phyloP scores from a whole-genome alignment of 192 early-diverging fungal species.

The Coemansia sp. region DNA sequence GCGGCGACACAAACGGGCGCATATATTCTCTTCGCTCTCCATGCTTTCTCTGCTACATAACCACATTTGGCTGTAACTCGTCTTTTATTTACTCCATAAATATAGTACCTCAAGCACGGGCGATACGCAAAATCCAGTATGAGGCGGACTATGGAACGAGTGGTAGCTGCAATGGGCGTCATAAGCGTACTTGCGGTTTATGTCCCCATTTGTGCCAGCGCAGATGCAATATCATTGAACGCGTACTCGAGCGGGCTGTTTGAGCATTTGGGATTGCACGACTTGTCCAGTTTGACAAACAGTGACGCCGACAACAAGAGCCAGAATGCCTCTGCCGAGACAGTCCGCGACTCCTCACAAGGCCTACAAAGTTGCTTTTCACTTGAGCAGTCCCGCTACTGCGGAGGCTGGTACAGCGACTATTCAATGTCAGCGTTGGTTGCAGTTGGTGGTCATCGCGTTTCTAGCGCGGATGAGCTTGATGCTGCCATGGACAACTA shows the following conservation, averaged over 20 bases:
- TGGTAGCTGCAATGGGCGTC: not conserved
- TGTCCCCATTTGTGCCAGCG: not conserved
- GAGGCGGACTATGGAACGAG: not conserved
- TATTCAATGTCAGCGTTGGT: conserved; percentile 34
- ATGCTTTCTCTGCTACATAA: not conserved
- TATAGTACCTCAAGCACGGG: not conserved
- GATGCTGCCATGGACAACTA: conserved; percentile 36
- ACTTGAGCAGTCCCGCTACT: conserved; percentile 27
- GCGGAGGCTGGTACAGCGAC: conserved; percentile 24
- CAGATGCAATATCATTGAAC: not conserved
- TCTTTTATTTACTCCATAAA: not conserved
- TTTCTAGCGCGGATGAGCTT: conserved; percentile 21
- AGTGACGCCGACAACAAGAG: not conserved
- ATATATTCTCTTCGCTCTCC: not conserved
- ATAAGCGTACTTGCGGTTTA: not conserved
- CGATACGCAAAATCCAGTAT: not conserved
- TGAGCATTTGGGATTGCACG: conserved; percentile 1
- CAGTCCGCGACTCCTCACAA: not conserved
- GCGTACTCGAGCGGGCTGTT: conserved; percentile 7
- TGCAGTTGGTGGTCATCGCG: conserved; percentile 21
- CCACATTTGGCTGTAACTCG: not conserved
- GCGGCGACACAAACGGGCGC: too few species aligned
- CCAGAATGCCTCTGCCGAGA: not conserved
- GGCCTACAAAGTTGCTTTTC: conserved; percentile 27
- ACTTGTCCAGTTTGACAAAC: not conserved